Conservation (phyloP, 2,329 filamentous ascomycete genomes). For the Paraconiothyrium brasiliense region DNA sequence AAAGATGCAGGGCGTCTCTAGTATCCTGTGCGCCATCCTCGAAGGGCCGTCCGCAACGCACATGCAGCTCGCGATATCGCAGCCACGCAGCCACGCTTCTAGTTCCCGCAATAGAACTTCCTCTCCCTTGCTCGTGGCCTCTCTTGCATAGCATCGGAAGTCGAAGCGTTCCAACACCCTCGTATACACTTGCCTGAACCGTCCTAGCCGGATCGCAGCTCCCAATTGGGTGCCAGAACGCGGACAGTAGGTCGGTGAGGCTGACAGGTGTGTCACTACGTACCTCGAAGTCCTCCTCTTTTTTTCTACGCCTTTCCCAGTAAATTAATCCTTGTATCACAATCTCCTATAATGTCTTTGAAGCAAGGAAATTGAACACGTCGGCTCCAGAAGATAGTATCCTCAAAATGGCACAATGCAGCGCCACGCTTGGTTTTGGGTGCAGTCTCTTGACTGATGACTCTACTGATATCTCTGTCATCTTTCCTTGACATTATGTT, state of each 20-base stretch:
- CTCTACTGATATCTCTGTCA: too few relatives aligned
- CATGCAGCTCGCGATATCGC: not conserved
- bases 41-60: not conserved
- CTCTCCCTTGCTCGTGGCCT: not conserved
- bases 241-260: not conserved
- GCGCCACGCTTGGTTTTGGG: too few relatives aligned
- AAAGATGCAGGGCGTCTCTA: constrained; percentile 6
- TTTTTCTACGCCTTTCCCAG: too few relatives aligned
- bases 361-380: too few relatives aligned
- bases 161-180: not conserved
- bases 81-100: not conserved
- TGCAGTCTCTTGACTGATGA: too few relatives aligned
- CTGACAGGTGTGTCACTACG: too few relatives aligned
- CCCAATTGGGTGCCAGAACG: not conserved
- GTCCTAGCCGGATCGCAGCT: not conserved
- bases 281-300: too few relatives aligned
- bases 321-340: too few relatives aligned
- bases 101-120: constrained; percentile 3
- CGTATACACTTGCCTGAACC: constrained; percentile 2
- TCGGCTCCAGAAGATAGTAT: too few relatives aligned
- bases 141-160: not conserved
- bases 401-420: too few relatives aligned
- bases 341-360: too few relatives aligned
- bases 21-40: not conserved
- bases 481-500: too few relatives aligned